phyloP scores from a whole-genome alignment of 1,284 basidiomycete genomes.

The Cutaneotrichosporon cutaneum region DNA sequence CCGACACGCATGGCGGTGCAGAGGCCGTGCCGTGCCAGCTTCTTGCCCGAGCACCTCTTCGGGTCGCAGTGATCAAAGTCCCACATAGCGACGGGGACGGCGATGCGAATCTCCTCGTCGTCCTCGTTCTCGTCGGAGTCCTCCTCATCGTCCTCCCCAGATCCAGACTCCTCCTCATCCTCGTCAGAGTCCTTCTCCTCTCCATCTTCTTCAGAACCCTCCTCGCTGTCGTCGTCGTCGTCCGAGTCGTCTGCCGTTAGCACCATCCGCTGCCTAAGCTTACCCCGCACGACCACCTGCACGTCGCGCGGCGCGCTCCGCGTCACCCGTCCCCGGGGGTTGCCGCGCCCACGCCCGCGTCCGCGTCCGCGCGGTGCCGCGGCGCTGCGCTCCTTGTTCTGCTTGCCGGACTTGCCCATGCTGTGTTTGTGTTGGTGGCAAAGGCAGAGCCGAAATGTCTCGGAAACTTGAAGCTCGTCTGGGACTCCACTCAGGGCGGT shows the following conservation, averaged over 20 bases:
- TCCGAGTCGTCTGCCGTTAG: constrained; percentile 12
- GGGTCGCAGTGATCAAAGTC: constrained; percentile 98
- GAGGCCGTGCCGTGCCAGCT: constrained; percentile 78
- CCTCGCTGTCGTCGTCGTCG: constrained; percentile 8
- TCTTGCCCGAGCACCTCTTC: constrained; percentile 90
- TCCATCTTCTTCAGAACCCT: neutral
- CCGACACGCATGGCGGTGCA: constrained; percentile 83
- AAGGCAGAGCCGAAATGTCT: neutral
- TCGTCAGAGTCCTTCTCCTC: constrained; percentile 7
- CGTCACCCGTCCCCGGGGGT: constrained; percentile 8
- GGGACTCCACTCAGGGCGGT: neutral
- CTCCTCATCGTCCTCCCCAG: constrained; percentile 33
- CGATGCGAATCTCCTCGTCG: constrained; percentile 53
- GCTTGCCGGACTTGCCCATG: constrained; percentile 27
- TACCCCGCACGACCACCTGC: constrained; percentile 14
- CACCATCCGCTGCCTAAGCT: neutral
- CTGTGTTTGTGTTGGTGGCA: neutral
- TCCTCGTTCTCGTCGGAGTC: constrained; percentile 43
- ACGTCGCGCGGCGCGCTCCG: constrained; percentile 11
- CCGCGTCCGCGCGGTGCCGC: constrained; percentile 12
- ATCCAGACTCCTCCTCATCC: constrained; percentile 33
- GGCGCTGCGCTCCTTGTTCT: constrained; percentile 17
- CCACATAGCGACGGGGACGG: constrained; percentile 84
- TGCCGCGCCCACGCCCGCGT: constrained; percentile 18
- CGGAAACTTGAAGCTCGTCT: neutral